Percentiles rank a stretch among this genome's conserved stretches.
Evolutionary conservation across 2,329 filamentous ascomycete genomes (phyloP).

Genomic region (Paecilomyces niveus): DNA sequence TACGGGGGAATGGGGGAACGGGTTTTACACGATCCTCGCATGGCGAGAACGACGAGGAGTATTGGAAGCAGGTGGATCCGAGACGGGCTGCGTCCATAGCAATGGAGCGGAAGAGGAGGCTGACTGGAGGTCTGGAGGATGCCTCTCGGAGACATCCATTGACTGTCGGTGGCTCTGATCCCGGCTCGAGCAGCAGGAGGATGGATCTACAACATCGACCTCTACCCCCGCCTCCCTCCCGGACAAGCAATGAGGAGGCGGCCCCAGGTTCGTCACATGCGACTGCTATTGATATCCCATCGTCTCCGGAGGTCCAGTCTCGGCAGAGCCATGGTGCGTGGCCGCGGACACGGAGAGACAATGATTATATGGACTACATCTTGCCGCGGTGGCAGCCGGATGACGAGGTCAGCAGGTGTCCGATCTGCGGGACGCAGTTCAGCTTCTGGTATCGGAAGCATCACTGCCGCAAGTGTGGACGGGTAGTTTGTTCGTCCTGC

Average conservation of each 20-base stretch:
- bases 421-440: constrained; percentile 75
- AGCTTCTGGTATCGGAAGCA: constrained; percentile 83
- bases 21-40: constrained; percentile 1
- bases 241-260: neutral
- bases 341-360: constrained; percentile 2
- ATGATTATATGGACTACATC: constrained; percentile 37
- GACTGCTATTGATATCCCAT: constrained; percentile 26
- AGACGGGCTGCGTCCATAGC: constrained; percentile 15
- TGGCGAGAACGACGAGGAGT: neutral
- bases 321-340: constrained; percentile 6
- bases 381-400: constrained; percentile 86
- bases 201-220: constrained; percentile 9
- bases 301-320: constrained; percentile 12
- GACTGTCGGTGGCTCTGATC: constrained; percentile 5
- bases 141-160: constrained; percentile 10
- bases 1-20: constrained; percentile 8
- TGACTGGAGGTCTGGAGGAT: constrained; percentile 30
- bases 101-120: constrained; percentile 36
- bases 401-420: constrained; percentile 70
- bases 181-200: constrained; percentile 10
- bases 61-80: constrained; percentile 10
- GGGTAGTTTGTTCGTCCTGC: constrained; percentile 83
- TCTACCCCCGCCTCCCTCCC: neutral
- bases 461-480: constrained; percentile 92
- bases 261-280: constrained; percentile 22